Conservation (phyloP, 208 protist species). For the Trypanosoma avium region DNA sequence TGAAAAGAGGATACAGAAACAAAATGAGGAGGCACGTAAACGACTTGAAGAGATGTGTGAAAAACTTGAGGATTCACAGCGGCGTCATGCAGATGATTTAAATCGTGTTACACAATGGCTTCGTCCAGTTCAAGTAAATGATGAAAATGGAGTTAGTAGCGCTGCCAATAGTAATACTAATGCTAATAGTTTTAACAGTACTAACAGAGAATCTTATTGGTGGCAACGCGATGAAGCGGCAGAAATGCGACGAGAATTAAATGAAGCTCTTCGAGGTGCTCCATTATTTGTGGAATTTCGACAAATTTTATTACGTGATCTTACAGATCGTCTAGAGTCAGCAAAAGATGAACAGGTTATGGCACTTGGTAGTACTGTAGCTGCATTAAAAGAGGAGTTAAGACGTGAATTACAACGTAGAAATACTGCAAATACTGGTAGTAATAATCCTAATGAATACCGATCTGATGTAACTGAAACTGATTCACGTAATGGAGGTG, state of each 20-base stretch:
- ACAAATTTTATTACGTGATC: constrained; percentile 60
- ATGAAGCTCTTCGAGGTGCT: constrained; percentile 43
- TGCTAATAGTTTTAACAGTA: no score
- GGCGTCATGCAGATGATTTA: constrained; percentile 8
- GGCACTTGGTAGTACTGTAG: constrained; percentile 43
- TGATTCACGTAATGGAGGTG: background rate
- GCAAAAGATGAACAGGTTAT: constrained; percentile 51
- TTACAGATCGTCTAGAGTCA: constrained; percentile 55
- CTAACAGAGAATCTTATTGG: background rate
- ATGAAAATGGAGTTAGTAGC: background rate
- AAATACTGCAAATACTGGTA: constrained; percentile 4
- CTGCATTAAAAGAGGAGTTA: constrained; percentile 40
- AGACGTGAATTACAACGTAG: constrained; percentile 10
- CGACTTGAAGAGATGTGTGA: constrained; percentile 22
- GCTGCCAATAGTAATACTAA: background rate
- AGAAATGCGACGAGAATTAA: constrained; percentile 19
- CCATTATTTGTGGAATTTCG: constrained; percentile 78
- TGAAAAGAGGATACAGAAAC: background rate
- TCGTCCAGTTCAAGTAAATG: background rate
- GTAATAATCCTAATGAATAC: constrained; percentile 8
- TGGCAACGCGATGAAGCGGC: background rate
- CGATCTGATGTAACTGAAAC: constrained; percentile 12
- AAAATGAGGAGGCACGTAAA: constrained; percentile 2
- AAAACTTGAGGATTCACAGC: constrained; percentile 11
- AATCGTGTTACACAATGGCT: constrained; percentile 22